These are phyloP conservation scores for Macrocybe gigantea DNA, from an alignment of 768 basidiomycete genomes.

Conservation along the genomic window DNA sequence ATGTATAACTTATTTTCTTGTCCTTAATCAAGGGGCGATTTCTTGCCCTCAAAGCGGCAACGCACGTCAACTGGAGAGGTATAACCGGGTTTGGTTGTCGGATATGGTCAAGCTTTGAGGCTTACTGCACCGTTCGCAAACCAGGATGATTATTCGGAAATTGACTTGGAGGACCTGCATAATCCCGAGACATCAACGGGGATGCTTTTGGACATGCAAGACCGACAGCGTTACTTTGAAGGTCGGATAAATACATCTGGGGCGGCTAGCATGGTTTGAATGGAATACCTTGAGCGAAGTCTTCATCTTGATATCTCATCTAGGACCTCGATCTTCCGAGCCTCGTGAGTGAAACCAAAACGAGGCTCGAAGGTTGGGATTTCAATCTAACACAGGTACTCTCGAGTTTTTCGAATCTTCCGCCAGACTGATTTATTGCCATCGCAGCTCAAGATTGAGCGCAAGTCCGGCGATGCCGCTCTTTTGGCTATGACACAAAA, in stretches of 20 bases:
- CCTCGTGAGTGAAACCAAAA: slow-evolving; percentile 42
- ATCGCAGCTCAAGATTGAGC: slow-evolving; percentile 50
- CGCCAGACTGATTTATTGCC: neutral
- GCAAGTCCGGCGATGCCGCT: slow-evolving; percentile 62
- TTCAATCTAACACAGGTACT: slow-evolving; percentile 50
- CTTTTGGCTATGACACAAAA: slow-evolving; percentile 74
- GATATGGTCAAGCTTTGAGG: neutral
- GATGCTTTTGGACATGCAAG: slow-evolving; percentile 83
- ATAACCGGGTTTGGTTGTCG: slow-evolving; percentile 4
- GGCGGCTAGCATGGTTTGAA: slow-evolving; percentile 23
- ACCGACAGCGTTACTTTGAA: slow-evolving; percentile 79
- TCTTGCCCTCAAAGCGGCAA: slow-evolving; percentile 53
- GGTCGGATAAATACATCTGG: slow-evolving; percentile 38
- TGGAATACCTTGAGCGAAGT: neutral
- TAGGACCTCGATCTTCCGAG: slow-evolving; percentile 36
- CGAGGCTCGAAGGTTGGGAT: slow-evolving; percentile 52
- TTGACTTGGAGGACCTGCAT: slow-evolving; percentile 84
- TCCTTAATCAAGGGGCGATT: slow-evolving; percentile 40
- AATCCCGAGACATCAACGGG: slow-evolving; percentile 60
- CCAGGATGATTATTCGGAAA: slow-evolving; percentile 41
- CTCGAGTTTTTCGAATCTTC: neutral
- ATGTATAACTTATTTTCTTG: neutral
- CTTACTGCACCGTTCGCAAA: neutral
- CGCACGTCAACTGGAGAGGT: slow-evolving; percentile 43
- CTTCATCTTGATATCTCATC: neutral